A percentile compares a stretch with the other conserved stretches of the same genome.
phyloP scores from a whole-genome alignment of 306 rosid species.

The Ormosia emarginata region DNA sequence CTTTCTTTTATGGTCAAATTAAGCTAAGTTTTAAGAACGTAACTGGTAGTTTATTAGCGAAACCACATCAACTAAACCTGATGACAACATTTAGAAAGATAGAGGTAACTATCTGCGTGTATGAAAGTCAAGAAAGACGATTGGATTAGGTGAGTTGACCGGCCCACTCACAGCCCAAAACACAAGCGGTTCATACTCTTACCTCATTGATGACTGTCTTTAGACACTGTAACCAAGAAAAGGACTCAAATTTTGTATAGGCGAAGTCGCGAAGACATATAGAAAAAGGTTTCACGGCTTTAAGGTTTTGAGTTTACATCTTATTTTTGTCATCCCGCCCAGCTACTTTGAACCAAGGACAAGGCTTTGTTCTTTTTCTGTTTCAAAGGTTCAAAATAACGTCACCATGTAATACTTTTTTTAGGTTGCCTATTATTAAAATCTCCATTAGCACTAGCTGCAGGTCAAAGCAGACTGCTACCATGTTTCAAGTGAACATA shows the following conservation, averaged over 20 bases:
- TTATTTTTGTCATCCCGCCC: constrained; percentile 18
- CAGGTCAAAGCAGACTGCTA: constrained; percentile 25
- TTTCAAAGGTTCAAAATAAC: constrained; percentile 25
- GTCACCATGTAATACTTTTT: constrained; percentile 13
- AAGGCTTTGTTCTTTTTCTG: constrained; percentile 12
- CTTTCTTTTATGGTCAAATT: background rate
- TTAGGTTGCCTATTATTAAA: background rate
- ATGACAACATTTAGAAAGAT: background rate
- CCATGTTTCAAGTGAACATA: constrained; percentile 10
- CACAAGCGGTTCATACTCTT: background rate
- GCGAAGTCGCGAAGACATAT: background rate
- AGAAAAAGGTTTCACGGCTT: constrained; percentile 15
- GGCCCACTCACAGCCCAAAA: background rate
- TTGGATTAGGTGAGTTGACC: constrained; percentile 38
- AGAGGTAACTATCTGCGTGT: background rate
- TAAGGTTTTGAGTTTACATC: constrained; percentile 19
- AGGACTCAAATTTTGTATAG: background rate
- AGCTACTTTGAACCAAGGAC: constrained; percentile 23
- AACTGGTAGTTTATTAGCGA: background rate
- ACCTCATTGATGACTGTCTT: constrained; percentile 7
- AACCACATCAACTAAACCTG: constrained; percentile 15
- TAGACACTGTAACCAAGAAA: constrained; percentile 8
- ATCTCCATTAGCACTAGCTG: background rate
- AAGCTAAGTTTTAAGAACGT: background rate
- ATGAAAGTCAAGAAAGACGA: constrained; percentile 33